Percentiles rank a stretch among this genome's conserved stretches.
Conservation (phyloP, 1,284 basidiomycete genomes). For the Ustilago shanxiensis region DNA sequence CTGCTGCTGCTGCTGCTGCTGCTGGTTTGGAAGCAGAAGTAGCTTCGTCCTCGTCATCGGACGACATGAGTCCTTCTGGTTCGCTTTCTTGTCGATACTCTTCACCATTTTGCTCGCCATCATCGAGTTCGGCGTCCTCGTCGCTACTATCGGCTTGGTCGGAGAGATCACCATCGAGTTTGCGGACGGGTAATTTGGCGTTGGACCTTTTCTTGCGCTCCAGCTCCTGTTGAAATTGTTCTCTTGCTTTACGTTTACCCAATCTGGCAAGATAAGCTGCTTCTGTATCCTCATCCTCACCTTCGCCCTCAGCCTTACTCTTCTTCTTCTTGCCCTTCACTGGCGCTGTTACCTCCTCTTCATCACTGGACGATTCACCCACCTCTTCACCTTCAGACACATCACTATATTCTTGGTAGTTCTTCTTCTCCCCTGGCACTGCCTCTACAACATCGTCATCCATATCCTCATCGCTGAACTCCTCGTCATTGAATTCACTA, state of each 20-base stretch:
- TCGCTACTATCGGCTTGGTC: conserved; percentile 19
- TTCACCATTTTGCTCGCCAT: conserved; percentile 11
- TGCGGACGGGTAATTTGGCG: conserved; percentile 36
- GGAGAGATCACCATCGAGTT: conserved; percentile 21
- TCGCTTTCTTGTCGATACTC: conserved; percentile 12
- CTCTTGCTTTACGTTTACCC: conserved; percentile 45
- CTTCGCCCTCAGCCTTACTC: too few relatives aligned
- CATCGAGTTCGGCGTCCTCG: conserved; percentile 25
- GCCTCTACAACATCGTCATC: conserved; percentile 22
- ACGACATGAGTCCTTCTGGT: background rate
- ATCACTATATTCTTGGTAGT: conserved; percentile 50
- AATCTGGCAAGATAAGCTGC: conserved; percentile 45
- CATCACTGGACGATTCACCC: conserved; percentile 16
- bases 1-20: too few relatives aligned
- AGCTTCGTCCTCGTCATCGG: conserved; percentile 16
- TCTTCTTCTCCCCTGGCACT: conserved; percentile 26
- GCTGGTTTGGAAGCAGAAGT: background rate
- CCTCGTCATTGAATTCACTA: conserved; percentile 75
- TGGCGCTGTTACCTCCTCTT: conserved; percentile 3
- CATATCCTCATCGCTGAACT: background rate
- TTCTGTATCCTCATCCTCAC: conserved; percentile 49
- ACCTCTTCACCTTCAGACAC: conserved; percentile 51
- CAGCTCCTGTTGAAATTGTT: conserved; percentile 32
- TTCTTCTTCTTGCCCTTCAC: conserved; percentile 19
- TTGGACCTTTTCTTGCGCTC: conserved; percentile 42